Evolutionary conservation across 805 yeast genomes (phyloP), one percentile per base, ranked within the genome.

Genomic region (Wickerhamiella parazyma): DNA sequence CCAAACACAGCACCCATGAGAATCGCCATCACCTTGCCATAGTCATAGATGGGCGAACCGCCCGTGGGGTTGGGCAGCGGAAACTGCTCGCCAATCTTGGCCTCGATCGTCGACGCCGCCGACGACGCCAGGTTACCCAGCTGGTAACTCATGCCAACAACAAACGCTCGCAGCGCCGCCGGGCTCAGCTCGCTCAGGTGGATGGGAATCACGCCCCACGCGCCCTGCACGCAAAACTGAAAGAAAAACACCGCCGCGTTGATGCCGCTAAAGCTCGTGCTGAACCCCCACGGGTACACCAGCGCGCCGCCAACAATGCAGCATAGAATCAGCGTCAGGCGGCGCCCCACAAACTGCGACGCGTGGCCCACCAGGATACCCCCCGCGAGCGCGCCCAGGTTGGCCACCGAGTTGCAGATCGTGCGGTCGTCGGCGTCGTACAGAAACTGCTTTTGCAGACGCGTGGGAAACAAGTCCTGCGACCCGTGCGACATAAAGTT

Each of bases 401-500:
- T 80, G 6, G 78, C 75, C 11, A 78, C 76, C 18, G 70, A 68
- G 63, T 73, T 73, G 38, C 78, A 73, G 16, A 76, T 78, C 0
- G 85, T 77, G 25, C 69, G 59, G 16, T 66, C 62, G 55, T 79
- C 62, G 3, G 56, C 50, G 20, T 69, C 55, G 49, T 69, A 68
- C 9, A 57, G 64, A 24, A 73, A 64, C 56, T 79, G 84, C 18
- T 65, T 66, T 20, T 66, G 64, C 40, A 80, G 62, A 62, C 76
- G 64, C 1, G 83, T 76, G 31, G 85, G 83, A 59, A 70, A 76
- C 55, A 80, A 62, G 58, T 80, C 89, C 61, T 80, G 86, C 5
- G 84, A 73, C 1, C 83, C 84, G 52, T 80, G 89, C 7, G 82
- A 71, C 63, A 72, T 70, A 63, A 78, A 80, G 60, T 78, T 79